Evolutionary conservation across 345 rosid species (phyloP), one percentile per base, ranked within the genome.

Genomic region (Hypericum androsaemum): DNA sequence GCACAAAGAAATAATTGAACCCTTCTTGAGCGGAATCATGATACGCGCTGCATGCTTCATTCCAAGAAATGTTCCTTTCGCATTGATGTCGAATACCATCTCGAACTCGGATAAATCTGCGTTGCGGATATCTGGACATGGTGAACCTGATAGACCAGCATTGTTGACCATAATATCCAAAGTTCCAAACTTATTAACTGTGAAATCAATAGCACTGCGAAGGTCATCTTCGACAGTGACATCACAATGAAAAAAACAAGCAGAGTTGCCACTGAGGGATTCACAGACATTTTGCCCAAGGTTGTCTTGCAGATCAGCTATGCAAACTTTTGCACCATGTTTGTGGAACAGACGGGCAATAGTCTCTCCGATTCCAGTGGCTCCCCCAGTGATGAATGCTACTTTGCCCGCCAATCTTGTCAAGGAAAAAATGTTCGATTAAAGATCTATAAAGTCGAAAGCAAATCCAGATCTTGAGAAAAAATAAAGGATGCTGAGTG

Each of bases 31-130:
- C 0, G 95, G 92, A 53, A 84, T 82, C 98, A 87, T 90, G 16
- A 72, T 60, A 17, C 92, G 73, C 53, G 95, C 90, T 0, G 98
- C 95, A 37, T 90, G 96, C 67, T 90, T 87, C 96, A 84, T 87
- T 10, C 89, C 92, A 1, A 73, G 64, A 73, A 90, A 90, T 44
- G 74, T 65, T 36, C 98, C 98, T 64, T 84, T 82, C 53, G 79
- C 89, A 54, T 90, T 90, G 58, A 90, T 71, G 56, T 82, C 80
- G 57, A 90, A 77, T 63, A 82, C 73, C 72, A 41, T 66, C 57
- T 90, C 77, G 12, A 77, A 89, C 5, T 83, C 84, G 0, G 62
- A 48, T 56, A 87, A 37, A 15, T 70, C 74, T 7, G 5, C 54
- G 36, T 72, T 35, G 15, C 96, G 95, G 44, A 89, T 89, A 60